These are phyloP conservation scores for Xylariomycetidae sp. DNA, from an alignment of 2,329 filamentous ascomycete genomes.

Conservation along the genomic window DNA sequence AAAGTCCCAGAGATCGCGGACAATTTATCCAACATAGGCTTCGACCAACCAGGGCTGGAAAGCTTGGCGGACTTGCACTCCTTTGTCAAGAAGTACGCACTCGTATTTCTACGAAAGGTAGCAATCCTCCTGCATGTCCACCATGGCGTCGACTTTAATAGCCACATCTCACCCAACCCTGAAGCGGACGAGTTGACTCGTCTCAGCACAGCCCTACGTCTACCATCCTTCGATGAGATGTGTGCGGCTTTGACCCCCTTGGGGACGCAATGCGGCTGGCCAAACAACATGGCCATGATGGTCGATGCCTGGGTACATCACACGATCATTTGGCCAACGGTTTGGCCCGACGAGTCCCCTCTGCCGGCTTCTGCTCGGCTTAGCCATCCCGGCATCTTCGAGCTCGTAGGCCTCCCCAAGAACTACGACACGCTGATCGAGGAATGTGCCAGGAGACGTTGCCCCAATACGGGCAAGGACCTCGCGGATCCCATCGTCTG, in stretches of 20 bases:
- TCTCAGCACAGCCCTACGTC: slow-evolving; percentile 66
- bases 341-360: slow-evolving; percentile 2
- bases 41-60: slow-evolving; percentile 51
- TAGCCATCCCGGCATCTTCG: slow-evolving; percentile 87
- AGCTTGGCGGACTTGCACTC: slow-evolving; percentile 50
- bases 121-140: slow-evolving; percentile 81
- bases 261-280: slow-evolving; percentile 43
- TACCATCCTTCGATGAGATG: slow-evolving; percentile 77
- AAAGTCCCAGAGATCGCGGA: slow-evolving; percentile 26
- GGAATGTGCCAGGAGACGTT: slow-evolving; percentile 77
- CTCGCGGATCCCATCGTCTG: slow-evolving; percentile 87
- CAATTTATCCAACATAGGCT: slow-evolving; percentile 40
- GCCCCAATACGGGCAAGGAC: slow-evolving; percentile 87
- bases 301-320: slow-evolving; percentile 72
- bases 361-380: slow-evolving; percentile 42
- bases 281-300: slow-evolving; percentile 38
- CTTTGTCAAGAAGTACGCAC: slow-evolving; percentile 74
- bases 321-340: slow-evolving; percentile 37
- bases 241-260: slow-evolving; percentile 55
- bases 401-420: slow-evolving; percentile 85
- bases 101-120: slow-evolving; percentile 85
- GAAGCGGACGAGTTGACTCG: slow-evolving; percentile 77
- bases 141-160: slow-evolving; percentile 83
- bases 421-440: slow-evolving; percentile 92
- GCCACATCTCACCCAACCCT: slow-evolving; percentile 56